Conservation (phyloP, 2,329 filamentous ascomycete species). For the Rachicladosporium sp. region DNA sequence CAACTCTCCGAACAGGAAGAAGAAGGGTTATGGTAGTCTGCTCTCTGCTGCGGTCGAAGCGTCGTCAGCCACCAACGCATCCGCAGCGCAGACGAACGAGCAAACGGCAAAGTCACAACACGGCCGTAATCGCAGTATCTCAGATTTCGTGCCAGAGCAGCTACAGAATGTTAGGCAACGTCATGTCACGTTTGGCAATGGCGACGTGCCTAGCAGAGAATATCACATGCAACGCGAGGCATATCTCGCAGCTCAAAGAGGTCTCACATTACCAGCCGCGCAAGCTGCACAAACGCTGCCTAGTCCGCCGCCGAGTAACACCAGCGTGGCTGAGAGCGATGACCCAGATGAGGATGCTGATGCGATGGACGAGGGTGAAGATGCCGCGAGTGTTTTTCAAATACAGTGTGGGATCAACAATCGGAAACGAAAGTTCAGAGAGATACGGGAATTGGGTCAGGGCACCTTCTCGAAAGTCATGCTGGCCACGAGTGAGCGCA, state of each 20-base stretch:
- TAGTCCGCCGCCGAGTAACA: constrained; percentile 70
- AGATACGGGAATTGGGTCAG: constrained; percentile 69
- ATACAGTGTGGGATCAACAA: constrained; percentile 49
- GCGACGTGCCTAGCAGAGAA: constrained; percentile 38
- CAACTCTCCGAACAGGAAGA: constrained; percentile 22
- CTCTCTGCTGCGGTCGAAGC: constrained; percentile 29
- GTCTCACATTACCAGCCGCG: constrained; percentile 46
- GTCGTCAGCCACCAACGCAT: constrained; percentile 14
- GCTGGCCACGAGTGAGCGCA: constrained; percentile 69
- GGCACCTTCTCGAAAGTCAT: constrained; percentile 94
- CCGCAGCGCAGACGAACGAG: constrained; percentile 12
- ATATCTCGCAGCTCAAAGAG: constrained; percentile 66
- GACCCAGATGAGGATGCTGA: constrained; percentile 30
- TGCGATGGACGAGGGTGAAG: constrained; percentile 27
- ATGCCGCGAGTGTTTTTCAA: constrained; percentile 29
- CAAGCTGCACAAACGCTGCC: constrained; percentile 33
- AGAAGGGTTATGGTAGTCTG: constrained; percentile 35
- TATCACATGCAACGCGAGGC: constrained; percentile 60
- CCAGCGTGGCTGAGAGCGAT: constrained; percentile 44
- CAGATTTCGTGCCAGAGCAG: constrained; percentile 71
- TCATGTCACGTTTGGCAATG: constrained; percentile 56
- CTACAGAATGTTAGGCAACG: constrained; percentile 54
- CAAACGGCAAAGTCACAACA: constrained; percentile 31
- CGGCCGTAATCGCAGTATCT: constrained; percentile 67
- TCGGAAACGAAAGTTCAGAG: constrained; percentile 66